Percentiles rank a stretch among this genome's conserved stretches.
Evolutionary conservation across 176 grass and related monocot genomes (phyloP).

Genomic region (Cocos nucifera): DNA sequence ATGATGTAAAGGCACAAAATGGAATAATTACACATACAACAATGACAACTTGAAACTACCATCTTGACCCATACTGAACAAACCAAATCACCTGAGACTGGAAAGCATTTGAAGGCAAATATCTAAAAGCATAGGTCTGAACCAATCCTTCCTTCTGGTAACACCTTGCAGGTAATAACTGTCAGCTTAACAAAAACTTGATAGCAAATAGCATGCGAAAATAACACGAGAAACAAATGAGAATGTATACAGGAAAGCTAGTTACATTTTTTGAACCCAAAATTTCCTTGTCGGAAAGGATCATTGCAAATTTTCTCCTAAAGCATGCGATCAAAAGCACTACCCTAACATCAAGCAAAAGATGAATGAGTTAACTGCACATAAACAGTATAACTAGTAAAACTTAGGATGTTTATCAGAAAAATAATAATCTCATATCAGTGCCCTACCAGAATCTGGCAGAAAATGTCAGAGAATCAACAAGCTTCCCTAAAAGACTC

Average conservation of each 20-base stretch:
- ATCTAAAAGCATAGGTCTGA: conserved; percentile 56
- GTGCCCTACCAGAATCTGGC: conserved; percentile 67
- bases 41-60: too few species aligned
- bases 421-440: background rate
- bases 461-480: conserved; percentile 56
- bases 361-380: background rate
- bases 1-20: too few species aligned
- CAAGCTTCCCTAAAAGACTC: conserved; percentile 42
- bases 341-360: conserved; percentile 44
- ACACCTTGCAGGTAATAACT: conserved; percentile 43
- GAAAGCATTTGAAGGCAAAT: conserved; percentile 44
- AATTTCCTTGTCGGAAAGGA: conserved; percentile 61
- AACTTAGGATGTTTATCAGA: background rate
- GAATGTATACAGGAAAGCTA: conserved; percentile 14
- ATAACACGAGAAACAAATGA: conserved; percentile 11
- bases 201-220: conserved; percentile 5
- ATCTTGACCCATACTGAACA: conserved; percentile 1
- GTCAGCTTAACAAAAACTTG: conserved; percentile 25
- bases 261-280: conserved; percentile 80
- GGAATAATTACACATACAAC: too few species aligned
- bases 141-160: conserved; percentile 70
- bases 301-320: conserved; percentile 58
- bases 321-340: conserved; percentile 75
- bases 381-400: too few species aligned
- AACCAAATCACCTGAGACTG: conserved; percentile 47